Evolutionary conservation across 805 yeast species (phyloP).

Genomic region (Jamesozyma lodderae): DNA sequence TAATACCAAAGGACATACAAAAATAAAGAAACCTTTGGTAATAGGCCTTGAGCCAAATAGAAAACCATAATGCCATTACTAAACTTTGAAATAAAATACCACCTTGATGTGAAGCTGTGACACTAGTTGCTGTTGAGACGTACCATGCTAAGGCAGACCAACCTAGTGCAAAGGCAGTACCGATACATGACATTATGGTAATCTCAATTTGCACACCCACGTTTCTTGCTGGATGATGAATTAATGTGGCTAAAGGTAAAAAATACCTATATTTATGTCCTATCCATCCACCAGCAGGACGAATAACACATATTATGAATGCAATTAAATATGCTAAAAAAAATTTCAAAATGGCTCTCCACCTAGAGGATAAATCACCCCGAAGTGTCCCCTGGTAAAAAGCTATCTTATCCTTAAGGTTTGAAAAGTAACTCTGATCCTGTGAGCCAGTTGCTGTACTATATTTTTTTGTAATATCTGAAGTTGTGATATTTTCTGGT

Average conservation of each 20-base stretch:
- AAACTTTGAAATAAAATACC: conserved; percentile 38
- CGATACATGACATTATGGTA: conserved; percentile 33
- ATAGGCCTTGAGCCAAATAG: conserved; percentile 36
- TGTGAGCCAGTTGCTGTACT: neutral
- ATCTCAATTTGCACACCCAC: conserved; percentile 42
- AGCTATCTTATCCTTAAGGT: neutral
- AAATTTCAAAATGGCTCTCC: conserved; percentile 24
- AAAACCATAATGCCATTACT: conserved; percentile 30
- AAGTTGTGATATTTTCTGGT: conserved; percentile 9
- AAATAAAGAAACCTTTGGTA: conserved; percentile 35
- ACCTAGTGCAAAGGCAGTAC: conserved; percentile 35
- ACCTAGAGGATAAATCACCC: conserved; percentile 4
- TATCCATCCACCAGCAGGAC: conserved; percentile 35
- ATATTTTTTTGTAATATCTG: neutral
- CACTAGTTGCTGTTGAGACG: conserved; percentile 34
- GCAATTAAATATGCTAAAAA: conserved; percentile 35
- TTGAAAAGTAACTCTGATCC: neutral
- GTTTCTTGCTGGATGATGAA: conserved; percentile 41
- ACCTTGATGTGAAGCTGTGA: conserved; percentile 36
- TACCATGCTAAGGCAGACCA: conserved; percentile 38
- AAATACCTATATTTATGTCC: conserved; percentile 34
- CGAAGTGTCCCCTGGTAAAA: too few species aligned
- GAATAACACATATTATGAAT: conserved; percentile 33
- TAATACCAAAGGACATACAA: conserved; percentile 30
- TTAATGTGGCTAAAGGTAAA: conserved; percentile 34